phyloP scores from a whole-genome alignment of 805 yeast genomes.

The Teunomyces pallodes region DNA sequence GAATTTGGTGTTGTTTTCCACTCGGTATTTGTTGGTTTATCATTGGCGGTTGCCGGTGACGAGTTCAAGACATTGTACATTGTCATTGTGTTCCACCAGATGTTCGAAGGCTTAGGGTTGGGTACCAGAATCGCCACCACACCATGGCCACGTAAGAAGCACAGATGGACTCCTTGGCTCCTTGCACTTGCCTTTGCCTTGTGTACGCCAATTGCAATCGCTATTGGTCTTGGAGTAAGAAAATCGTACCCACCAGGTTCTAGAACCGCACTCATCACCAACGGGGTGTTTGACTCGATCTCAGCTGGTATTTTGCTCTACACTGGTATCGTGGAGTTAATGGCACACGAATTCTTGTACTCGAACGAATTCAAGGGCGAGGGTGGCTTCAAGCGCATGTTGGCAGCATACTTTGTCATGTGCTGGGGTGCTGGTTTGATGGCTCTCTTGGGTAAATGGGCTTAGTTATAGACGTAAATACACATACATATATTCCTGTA shows the following conservation, averaged over 20 bases:
- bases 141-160: slow-evolving; percentile 46
- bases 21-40: slow-evolving; percentile 76
- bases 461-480: slow-evolving; percentile 26
- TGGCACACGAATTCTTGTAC: slow-evolving; percentile 39
- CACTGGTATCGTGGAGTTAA: slow-evolving; percentile 36
- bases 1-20: slow-evolving; percentile 84
- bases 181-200: slow-evolving; percentile 28
- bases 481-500: neutral
- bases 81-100: slow-evolving; percentile 72
- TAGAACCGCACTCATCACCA: slow-evolving; percentile 29
- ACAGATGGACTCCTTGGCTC: slow-evolving; percentile 48
- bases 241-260: slow-evolving; percentile 32
- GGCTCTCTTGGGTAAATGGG: slow-evolving; percentile 79
- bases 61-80: slow-evolving; percentile 70
- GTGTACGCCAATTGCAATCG: slow-evolving; percentile 34
- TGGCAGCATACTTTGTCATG: slow-evolving; percentile 52
- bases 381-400: slow-evolving; percentile 50
- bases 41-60: slow-evolving; percentile 74
- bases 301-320: slow-evolving; percentile 36
- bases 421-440: slow-evolving; percentile 70
- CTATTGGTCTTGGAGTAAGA: slow-evolving; percentile 36
- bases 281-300: slow-evolving; percentile 33
- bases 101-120: slow-evolving; percentile 83
- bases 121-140: slow-evolving; percentile 72
- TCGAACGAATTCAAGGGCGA: slow-evolving; percentile 60